These are phyloP conservation scores for Discostella pseudostelligera DNA, from an alignment of 108 stramenopile species.

Conservation along the genomic window DNA sequence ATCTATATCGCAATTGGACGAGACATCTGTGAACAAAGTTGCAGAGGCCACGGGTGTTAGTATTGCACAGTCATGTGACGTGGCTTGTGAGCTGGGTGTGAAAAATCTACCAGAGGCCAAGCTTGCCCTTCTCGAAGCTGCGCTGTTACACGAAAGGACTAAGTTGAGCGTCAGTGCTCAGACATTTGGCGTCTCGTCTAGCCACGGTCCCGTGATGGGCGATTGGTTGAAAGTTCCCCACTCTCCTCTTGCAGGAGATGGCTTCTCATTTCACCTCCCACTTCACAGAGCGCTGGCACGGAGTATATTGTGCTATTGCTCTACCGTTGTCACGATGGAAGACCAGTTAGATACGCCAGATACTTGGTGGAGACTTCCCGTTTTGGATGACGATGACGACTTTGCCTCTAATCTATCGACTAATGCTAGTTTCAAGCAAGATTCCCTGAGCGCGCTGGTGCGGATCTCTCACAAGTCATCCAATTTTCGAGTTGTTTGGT, in stretches of 20 bases:
- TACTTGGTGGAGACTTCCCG: slow-evolving; percentile 84
- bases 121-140: slow-evolving; percentile 75
- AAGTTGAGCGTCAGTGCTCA: slow-evolving; percentile 36
- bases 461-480: slow-evolving; percentile 69
- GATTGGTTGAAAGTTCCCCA: slow-evolving; percentile 89
- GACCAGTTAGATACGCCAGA: slow-evolving; percentile 51
- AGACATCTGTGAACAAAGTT: slow-evolving; percentile 28
- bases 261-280: slow-evolving; percentile 87
- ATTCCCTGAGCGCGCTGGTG: slow-evolving; percentile 72
- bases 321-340: slow-evolving; percentile 63
- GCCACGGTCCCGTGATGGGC: slow-evolving; percentile 73
- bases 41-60: slow-evolving; percentile 33
- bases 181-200: slow-evolving; percentile 13
- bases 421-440: slow-evolving; percentile 43
- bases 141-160: slow-evolving; percentile 51
- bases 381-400: slow-evolving; percentile 65
- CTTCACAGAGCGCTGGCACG: slow-evolving; percentile 82
- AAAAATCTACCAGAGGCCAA: slow-evolving; percentile 83
- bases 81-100: slow-evolving; percentile 80
- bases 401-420: slow-evolving; percentile 28
- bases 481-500: slow-evolving; percentile 87
- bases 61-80: slow-evolving; percentile 59
- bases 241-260: slow-evolving; percentile 81
- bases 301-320: slow-evolving; percentile 68
- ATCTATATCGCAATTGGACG: slow-evolving; percentile 57